A percentile compares a stretch with the other conserved stretches of the same genome.
Conservation (phyloP, 495 filamentous ascomycete species). For the Lasiosphaeria hispida region DNA sequence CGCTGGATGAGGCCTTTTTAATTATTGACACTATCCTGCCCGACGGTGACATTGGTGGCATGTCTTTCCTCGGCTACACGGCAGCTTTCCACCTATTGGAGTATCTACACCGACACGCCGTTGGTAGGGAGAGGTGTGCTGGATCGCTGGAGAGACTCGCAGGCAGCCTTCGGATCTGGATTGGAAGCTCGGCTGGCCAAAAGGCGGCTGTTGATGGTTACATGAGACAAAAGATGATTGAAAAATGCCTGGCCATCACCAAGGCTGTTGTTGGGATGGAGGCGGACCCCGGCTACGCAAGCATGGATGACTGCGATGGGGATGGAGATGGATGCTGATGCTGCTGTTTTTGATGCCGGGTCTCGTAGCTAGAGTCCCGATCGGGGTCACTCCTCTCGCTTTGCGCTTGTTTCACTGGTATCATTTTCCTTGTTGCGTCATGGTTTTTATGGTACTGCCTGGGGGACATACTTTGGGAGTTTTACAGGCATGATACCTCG, state of each 20-base stretch:
- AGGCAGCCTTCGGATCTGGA: slow-evolving; percentile 54
- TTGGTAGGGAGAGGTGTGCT: slow-evolving; percentile 44
- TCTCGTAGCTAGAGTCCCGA: too few relatives aligned
- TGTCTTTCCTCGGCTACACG: slow-evolving; percentile 72
- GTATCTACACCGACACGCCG: slow-evolving; percentile 53
- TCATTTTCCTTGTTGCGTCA: too few relatives aligned
- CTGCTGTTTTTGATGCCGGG: neutral
- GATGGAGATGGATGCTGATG: slow-evolving; percentile 24
- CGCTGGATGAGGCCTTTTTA: slow-evolving; percentile 38
- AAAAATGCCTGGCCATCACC: slow-evolving; percentile 47
- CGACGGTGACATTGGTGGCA: slow-evolving; percentile 44
- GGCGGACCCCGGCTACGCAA: slow-evolving; percentile 53
- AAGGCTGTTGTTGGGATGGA: slow-evolving; percentile 53
- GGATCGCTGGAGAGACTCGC: slow-evolving; percentile 51
- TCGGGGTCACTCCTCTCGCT: too few relatives aligned
- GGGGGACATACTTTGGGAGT: too few relatives aligned
- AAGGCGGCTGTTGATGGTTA: slow-evolving; percentile 44
- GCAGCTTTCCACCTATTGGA: slow-evolving; percentile 72
- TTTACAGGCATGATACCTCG: too few relatives aligned
- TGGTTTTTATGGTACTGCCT: too few relatives aligned
- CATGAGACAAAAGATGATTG: slow-evolving; percentile 47
- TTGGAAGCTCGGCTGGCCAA: slow-evolving; percentile 44
- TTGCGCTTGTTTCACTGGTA: too few relatives aligned
- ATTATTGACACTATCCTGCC: slow-evolving; percentile 49
- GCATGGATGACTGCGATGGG: slow-evolving; percentile 39